phyloP scores from a whole-genome alignment of 129 eudicot species.

The Artemisia argyi region DNA sequence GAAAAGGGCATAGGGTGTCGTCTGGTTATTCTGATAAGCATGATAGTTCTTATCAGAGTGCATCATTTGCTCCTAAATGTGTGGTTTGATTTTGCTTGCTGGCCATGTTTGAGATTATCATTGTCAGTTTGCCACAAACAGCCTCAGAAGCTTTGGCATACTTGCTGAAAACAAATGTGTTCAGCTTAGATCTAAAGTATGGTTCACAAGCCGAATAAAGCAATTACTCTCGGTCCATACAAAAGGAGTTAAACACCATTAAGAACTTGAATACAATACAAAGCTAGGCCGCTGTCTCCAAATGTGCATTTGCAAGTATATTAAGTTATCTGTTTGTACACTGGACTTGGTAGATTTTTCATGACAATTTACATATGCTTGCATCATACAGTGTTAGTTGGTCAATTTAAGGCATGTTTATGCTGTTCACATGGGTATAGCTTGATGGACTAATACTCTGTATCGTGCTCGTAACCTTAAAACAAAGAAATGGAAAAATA shows the following conservation, averaged over 20 bases:
- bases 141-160: not conserved
- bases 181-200: not conserved
- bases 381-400: too few species aligned
- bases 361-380: not conserved
- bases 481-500: too few species aligned
- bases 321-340: too few species aligned
- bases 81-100: not conserved
- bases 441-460: too few species aligned
- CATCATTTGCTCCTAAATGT: not conserved
- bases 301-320: not conserved
- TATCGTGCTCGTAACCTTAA: too few species aligned
- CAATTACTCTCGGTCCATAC: not conserved
- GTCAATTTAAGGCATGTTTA: too few species aligned
- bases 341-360: too few species aligned
- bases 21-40: not conserved
- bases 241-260: not conserved
- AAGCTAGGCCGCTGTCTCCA: conserved; percentile 1
- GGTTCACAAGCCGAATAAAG: not conserved
- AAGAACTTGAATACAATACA: not conserved
- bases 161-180: not conserved
- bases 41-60: not conserved
- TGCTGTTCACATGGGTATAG: too few species aligned
- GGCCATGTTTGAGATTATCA: not conserved
- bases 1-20: not conserved
- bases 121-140: not conserved